A percentile compares a stretch with the other conserved stretches of the same genome.
Conservation (phyloP, 2,329 filamentous ascomycete species). For the Didymella exigua region DNA sequence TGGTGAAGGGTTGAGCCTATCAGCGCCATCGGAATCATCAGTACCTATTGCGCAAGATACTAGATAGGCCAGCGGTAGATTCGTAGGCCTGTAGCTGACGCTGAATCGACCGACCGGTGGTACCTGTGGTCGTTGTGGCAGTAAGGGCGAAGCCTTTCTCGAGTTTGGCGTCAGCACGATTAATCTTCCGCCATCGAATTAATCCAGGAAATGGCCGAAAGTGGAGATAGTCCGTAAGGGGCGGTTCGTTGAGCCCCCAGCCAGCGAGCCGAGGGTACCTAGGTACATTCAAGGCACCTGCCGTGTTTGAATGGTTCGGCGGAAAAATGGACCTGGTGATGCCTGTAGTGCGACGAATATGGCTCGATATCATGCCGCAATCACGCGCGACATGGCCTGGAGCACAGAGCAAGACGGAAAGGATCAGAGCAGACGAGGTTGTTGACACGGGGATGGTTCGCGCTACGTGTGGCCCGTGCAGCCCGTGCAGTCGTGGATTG, state of each 20-base stretch:
- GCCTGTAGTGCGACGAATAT: constrained; percentile 19
- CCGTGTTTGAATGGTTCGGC: constrained; percentile 25
- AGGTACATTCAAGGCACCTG: constrained; percentile 32
- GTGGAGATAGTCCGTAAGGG: constrained; percentile 31
- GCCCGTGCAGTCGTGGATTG: constrained; percentile 33
- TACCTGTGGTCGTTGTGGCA: constrained; percentile 14
- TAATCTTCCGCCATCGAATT: constrained; percentile 26
- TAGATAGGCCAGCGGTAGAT: constrained; percentile 3
- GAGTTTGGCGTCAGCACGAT: constrained; percentile 13
- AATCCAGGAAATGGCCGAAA: constrained; percentile 25
- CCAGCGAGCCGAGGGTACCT: constrained; percentile 27
- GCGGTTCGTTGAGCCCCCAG: constrained; percentile 22
- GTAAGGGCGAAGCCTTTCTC: constrained; percentile 17
- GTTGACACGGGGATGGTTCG: constrained; percentile 40
- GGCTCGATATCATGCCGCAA: constrained; percentile 28
- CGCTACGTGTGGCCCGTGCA: constrained; percentile 39
- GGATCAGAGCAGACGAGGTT: constrained; percentile 27
- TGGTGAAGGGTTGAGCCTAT: constrained; percentile 23
- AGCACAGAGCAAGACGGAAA: constrained; percentile 21
- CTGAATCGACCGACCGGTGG: not conserved
- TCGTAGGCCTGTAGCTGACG: constrained; percentile 2
- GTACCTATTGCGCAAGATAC: constrained; percentile 8
- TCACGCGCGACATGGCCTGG: constrained; percentile 11
- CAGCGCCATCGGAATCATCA: constrained; percentile 30
- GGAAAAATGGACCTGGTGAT: constrained; percentile 24